Evolutionary conservation across 73 alveolate genomes (phyloP), one percentile per base, ranked within the genome.

Genomic region (Paraurostyla sp.): DNA sequence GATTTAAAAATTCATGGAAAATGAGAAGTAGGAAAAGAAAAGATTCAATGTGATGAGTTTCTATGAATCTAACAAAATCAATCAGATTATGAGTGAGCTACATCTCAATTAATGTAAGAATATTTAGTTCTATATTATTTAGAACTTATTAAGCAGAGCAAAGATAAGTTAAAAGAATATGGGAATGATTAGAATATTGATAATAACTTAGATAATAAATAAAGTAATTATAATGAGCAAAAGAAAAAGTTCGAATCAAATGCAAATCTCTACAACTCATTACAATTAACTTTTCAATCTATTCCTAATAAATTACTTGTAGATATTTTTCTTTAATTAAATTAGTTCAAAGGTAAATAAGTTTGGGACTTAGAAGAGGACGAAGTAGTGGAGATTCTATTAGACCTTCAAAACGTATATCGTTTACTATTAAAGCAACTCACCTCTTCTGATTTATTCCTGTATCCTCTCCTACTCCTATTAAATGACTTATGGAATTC

Each of bases 291-390:
- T 6, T 65, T 36, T 13, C 25, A 65, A 7, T 6, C 56, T 11
- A 65, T 65, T 13, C 7, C 6, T 22, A 30, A 16, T 11, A 32
- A 38, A 23, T 40, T 65, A 65, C 6, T 65, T 40, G 82, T 65
- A 65, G 41, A 22, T 27, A 7, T 38, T 2, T 11, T 40, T 65
- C 41, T 2, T 18, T 16, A 38, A 25, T 38, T 6, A 20, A 25
- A 27, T 6, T 40, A 65, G 82, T 30, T 2, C 41, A 65, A 65
- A 15, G 15, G 23, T 40, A 65, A 40, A 65, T 38, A 65, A 65
- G 82, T 65, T 13, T 65, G 82, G 82, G 35, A 25, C 35, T 36
- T 65, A 13, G 82, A 65, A 22, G 82, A 65, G 25, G 82, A 65
- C 25, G 29, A 13, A 22, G 82, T 65, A 6, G 82, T 65, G 1